Evolutionary conservation across 768 basidiomycete species (phyloP), one percentile per base, ranked within the genome.

Genomic region (Boletus pseudo-olivaceus): DNA sequence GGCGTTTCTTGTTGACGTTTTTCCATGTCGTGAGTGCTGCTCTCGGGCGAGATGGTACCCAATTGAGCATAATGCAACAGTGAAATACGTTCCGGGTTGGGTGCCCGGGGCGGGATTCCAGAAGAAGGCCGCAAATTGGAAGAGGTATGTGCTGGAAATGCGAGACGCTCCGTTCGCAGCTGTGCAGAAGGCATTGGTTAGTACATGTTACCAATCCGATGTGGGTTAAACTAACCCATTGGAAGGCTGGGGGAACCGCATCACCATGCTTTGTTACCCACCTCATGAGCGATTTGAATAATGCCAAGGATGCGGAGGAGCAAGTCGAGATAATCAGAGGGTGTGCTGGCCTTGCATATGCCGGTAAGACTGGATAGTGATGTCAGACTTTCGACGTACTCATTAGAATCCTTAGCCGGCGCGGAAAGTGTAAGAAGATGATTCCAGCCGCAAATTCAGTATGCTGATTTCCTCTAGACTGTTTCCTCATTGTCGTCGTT

Each of bases 21-120:
- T 82, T 40, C 80, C 80, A n/a, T 66, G 71, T 51, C 55, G 78
- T 67, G 51, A 66, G 67, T 63, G 23, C 11, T 49, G 27, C 37
- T 49, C 20, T 48, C 11, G 10, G 8, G 14, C 0, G 14, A 41
- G 23, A 39, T 29, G 30, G n/a, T 2, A n/a, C 8, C 11, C 26
- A n/a, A 15, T 11, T 63, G 27, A 69, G 17, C 14, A 10, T 42
- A 5, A 42, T 26, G 9, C 30, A 41, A 61, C 52, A 79, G 81
- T 82, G 49, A 82, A 80, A 66, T 67, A 82, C 51, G 63, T 82
- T 15, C 81, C 81, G 60, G 71, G 63, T 47, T 82, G 81, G 80
- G 47, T 80, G 3, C 81, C 80, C 33, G 78, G 79, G 0, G 77
- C 79, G 4, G 73, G 75, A 8, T 82, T 82, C 61, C 72, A 81